Evolutionary conservation across 176 grass and related monocot genomes (phyloP).

Genomic region (Microstegium vimineum): DNA sequence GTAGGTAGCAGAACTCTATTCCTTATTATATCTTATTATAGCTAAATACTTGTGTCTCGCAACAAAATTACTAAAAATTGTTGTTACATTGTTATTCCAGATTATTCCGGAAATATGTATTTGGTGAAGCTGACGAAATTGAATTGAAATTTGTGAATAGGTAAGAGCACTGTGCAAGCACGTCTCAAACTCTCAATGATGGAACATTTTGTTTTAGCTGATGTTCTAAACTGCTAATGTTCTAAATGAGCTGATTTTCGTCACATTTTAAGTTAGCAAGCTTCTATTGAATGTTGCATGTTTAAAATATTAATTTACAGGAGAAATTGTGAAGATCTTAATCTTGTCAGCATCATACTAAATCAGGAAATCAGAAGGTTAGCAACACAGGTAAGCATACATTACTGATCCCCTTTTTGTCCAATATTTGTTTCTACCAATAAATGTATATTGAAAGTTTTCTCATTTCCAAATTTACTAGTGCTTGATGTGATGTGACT

Average conservation of each 20-base stretch:
- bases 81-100: conserved; percentile 43
- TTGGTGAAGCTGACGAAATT: conserved; percentile 98
- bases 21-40: not conserved
- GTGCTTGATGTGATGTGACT: not conserved
- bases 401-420: not conserved
- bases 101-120: conserved; percentile 89
- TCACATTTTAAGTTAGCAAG: not conserved
- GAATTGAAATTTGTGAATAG: conserved; percentile 99
- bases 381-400: conserved; percentile 71
- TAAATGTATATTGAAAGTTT: conserved; percentile 1
- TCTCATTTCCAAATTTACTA: not conserved
- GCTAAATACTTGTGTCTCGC: not conserved
- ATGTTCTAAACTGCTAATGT: not conserved
- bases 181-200: not conserved
- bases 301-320: conserved; percentile 45
- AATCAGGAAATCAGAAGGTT: conserved; percentile 98
- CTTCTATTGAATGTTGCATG: conserved; percentile 4
- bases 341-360: conserved; percentile 82
- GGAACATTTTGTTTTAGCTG: conserved; percentile 4
- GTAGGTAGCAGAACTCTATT: not conserved
- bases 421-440: not conserved
- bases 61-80: not conserved
- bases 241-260: not conserved
- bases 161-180: conserved; percentile 33
- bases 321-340: conserved; percentile 92